These are phyloP conservation scores for Solanum etuberosum DNA, from an alignment of 257 asterid genomes.

Conservation along the genomic window DNA sequence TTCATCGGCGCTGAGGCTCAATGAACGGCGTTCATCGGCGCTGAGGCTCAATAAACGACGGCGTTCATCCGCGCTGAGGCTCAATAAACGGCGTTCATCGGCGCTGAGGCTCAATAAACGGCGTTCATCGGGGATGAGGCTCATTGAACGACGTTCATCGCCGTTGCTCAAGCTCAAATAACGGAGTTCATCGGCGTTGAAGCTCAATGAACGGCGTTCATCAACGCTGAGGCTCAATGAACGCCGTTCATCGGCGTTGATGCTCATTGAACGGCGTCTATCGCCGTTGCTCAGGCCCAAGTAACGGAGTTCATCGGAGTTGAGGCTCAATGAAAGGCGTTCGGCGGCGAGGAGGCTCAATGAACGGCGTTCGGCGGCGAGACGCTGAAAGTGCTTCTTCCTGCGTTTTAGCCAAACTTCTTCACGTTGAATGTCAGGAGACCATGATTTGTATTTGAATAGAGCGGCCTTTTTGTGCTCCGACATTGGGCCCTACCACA, in stretches of 20 bases:
- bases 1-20: constrained; percentile 18
- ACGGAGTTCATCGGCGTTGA: constrained; percentile 26
- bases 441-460: constrained; percentile 53
- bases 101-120: constrained; percentile 41
- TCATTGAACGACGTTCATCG: constrained; percentile 42
- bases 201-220: constrained; percentile 14
- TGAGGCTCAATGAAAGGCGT: constrained; percentile 10
- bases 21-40: constrained; percentile 19
- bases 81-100: constrained; percentile 38
- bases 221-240: constrained; percentile 35
- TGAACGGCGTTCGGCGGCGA: constrained; percentile 18
- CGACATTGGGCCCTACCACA: background rate
- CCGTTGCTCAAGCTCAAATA: constrained; percentile 41
- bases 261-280: background rate
- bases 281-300: background rate
- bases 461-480: constrained; percentile 8
- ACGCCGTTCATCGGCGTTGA: constrained; percentile 27
- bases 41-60: constrained; percentile 30
- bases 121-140: constrained; percentile 17
- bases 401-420: constrained; percentile 48
- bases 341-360: constrained; percentile 23
- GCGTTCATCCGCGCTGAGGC: constrained; percentile 18
- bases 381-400: constrained; percentile 4
- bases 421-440: constrained; percentile 45
- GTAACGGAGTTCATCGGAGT: background rate